Evolutionary conservation across 116 monocot genomes (phyloP).

Genomic region (Papilionanthe hybrid): DNA sequence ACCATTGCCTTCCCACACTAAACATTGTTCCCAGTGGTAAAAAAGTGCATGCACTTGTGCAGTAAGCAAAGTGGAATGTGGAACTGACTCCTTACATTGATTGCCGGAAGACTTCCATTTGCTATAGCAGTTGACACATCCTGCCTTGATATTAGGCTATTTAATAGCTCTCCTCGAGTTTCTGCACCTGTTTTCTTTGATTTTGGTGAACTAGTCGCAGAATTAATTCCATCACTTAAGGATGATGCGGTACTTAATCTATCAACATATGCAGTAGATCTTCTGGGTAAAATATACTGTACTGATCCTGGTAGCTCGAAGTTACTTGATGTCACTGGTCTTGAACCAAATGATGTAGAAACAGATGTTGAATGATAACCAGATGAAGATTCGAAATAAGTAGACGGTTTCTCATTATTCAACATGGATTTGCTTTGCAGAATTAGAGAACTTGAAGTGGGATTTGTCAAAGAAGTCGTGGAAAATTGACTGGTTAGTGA

Average conservation of each 20-base stretch:
- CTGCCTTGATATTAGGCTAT: constrained; percentile 32
- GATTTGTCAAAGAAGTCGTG: constrained; percentile 35
- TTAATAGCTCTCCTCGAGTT: constrained; percentile 73
- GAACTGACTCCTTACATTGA: constrained; percentile 35
- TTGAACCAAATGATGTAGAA: constrained; percentile 25
- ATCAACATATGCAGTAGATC: constrained; percentile 66
- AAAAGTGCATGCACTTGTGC: neutral
- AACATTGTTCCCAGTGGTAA: too few species aligned
- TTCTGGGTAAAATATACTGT: constrained; percentile 32
- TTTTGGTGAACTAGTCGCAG: constrained; percentile 65
- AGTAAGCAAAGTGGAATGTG: neutral
- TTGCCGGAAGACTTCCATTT: constrained; percentile 23
- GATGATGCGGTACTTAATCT: constrained; percentile 50
- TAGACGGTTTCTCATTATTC: constrained; percentile 31
- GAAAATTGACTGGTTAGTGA: constrained; percentile 17
- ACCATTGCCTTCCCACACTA: too few species aligned
- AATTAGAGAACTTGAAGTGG: constrained; percentile 31
- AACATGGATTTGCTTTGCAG: constrained; percentile 29
- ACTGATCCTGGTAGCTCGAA: constrained; percentile 33
- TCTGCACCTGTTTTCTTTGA: constrained; percentile 75
- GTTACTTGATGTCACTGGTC: constrained; percentile 23
- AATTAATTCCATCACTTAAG: constrained; percentile 48
- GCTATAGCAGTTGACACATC: constrained; percentile 30
- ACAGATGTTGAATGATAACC: constrained; percentile 19
- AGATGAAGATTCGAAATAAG: constrained; percentile 33